Base-by-base conservation (phyloP, 192 early-diverging fungal genomes). In the Paraglomus brasilianum region DNA sequence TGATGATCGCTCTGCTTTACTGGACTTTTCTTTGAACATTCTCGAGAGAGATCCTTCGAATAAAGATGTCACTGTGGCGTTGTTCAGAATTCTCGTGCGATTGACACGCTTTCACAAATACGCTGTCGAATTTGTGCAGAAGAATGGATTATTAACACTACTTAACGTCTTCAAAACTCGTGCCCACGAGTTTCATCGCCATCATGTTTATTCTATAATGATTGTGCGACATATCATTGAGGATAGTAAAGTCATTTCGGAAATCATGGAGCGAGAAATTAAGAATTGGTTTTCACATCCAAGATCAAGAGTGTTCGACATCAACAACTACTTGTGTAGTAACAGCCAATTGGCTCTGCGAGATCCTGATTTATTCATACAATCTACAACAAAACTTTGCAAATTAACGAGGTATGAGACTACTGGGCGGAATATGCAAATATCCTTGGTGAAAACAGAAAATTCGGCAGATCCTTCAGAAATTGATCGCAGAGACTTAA, bases 201-300 rank as follows among this genome's bases (percentile, higher is more conserved):
- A 94, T 61, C 89, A 89, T 47, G 84, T 87, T 42, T 83, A 96
- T 49, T 82, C 91, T 9, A 77, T 91, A 17, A 90, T 96, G 71
- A 91, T 98, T n/a, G 69, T 98, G 57, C 86, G 95, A 4, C 93
- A 98, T 71, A 84, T 91, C 13, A 82, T 96, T 65, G 96, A 98
- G 74, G 83, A 87, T 66, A 64, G 76, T 15, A 74, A 73, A 2
- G 81, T 91, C 1, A 74, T 96, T 57, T 76, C 80, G 65, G 66
- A 72, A 45, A 75, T 83, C 6, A 91, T 98, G 86, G 88, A 90
- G 63, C 75, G 84, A 42, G 88, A 95, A 70, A 85, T 96, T 5
- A 83, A 76, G 21, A 81, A 77, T 21, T 94, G 89, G 88, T 87
- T 95, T 21, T 82, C 86, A 46, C 80, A 82, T 49, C 87, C 91